Evolutionary conservation across 495 filamentous ascomycete genomes (phyloP).

Genomic region (Aspergillus ellipticus): DNA sequence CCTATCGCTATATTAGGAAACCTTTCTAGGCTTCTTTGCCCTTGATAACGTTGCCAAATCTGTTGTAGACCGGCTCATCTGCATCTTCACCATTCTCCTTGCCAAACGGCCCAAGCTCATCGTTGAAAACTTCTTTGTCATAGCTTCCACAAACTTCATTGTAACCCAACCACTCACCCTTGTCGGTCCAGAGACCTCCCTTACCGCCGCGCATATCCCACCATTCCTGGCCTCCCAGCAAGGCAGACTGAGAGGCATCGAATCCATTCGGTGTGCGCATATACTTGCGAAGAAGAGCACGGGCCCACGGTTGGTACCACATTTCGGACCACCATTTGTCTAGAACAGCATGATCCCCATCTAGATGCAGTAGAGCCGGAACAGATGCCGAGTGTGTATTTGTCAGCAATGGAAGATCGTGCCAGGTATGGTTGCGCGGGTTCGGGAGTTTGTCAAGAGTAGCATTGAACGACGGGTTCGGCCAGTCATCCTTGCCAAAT

Average conservation of each 20-base stretch:
- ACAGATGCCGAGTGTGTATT: slow-evolving; percentile 48
- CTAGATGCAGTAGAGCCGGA: slow-evolving; percentile 49
- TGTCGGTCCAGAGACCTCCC: slow-evolving; percentile 59
- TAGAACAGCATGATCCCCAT: slow-evolving; percentile 39
- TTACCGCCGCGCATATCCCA: slow-evolving; percentile 53
- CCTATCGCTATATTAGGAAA: neutral
- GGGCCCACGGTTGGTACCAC: slow-evolving; percentile 55
- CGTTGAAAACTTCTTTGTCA: slow-evolving; percentile 49
- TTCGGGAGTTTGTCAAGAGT: slow-evolving; percentile 42
- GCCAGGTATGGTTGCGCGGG: slow-evolving; percentile 40
- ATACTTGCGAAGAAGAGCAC: slow-evolving; percentile 49
- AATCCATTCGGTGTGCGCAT: slow-evolving; percentile 43
- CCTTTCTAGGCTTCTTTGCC: slow-evolving; percentile 27
- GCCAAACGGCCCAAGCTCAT: slow-evolving; percentile 39
- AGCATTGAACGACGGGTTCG: slow-evolving; percentile 36
- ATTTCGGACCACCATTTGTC: slow-evolving; percentile 51
- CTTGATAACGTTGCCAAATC: slow-evolving; percentile 37
- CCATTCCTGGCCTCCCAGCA: slow-evolving; percentile 47
- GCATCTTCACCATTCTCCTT: slow-evolving; percentile 65
- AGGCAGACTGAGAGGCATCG: slow-evolving; percentile 40
- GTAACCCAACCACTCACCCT: slow-evolving; percentile 51
- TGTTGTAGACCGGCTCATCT: slow-evolving; percentile 52
- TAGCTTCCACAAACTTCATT: slow-evolving; percentile 50
- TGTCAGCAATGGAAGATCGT: slow-evolving; percentile 48
- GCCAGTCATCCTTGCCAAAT: slow-evolving; percentile 28